phyloP scores from a whole-genome alignment of 768 basidiomycete genomes.

The Psilocybe cubensis region DNA sequence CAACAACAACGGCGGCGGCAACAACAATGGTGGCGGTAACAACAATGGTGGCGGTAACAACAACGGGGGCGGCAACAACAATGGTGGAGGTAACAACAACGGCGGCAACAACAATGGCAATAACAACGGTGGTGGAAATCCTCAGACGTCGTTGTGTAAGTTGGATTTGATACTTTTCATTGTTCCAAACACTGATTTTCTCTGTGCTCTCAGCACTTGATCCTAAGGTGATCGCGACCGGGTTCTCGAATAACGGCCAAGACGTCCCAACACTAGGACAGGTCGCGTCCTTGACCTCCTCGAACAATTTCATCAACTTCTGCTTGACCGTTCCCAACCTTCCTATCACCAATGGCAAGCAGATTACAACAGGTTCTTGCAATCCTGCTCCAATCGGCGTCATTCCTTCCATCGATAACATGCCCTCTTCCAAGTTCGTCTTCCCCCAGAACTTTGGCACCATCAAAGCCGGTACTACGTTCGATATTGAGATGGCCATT shows the following conservation, averaged over 20 bases:
- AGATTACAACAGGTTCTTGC: conserved; percentile 56
- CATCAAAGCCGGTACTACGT: conserved; percentile 47
- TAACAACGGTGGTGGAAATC: conserved; percentile 26
- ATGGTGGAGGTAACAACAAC: neutral
- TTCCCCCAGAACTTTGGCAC: conserved; percentile 46
- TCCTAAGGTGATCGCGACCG: conserved; percentile 49
- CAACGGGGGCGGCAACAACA: no score
- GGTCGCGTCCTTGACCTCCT: conserved; percentile 53
- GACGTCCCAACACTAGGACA: conserved; percentile 45
- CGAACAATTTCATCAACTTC: conserved; percentile 67
- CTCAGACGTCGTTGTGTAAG: conserved; percentile 48
- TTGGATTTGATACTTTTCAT: neutral
- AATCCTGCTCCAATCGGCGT: conserved; percentile 62
- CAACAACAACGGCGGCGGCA: conserved; percentile 8
- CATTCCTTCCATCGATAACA: conserved; percentile 49
- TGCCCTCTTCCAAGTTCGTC: conserved; percentile 53
- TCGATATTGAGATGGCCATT: conserved; percentile 56
- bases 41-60: conserved; percentile 10
- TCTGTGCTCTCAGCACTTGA: conserved; percentile 46
- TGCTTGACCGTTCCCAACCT: conserved; percentile 47
- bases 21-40: conserved; percentile 9
- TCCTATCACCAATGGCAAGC: conserved; percentile 59
- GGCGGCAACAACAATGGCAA: neutral
- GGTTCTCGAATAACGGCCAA: conserved; percentile 55
- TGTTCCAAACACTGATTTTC: neutral